These are phyloP conservation scores for Pterula multifida DNA, from an alignment of 1,284 basidiomycete genomes.

Conservation along the genomic window DNA sequence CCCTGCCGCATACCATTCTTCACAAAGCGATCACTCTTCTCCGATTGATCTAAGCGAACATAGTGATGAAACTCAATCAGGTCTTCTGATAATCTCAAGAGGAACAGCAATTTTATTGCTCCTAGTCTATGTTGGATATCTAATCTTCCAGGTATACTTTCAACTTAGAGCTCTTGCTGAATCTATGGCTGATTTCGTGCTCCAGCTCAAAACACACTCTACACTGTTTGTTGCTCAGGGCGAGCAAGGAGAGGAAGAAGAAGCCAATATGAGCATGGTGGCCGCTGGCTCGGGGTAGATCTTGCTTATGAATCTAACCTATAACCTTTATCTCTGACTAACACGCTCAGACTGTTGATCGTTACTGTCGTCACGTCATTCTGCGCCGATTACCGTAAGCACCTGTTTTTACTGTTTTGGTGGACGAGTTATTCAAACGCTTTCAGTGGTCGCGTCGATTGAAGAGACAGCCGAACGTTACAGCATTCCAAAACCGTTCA, in stretches of 20 bases:
- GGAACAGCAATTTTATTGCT: conserved; percentile 80
- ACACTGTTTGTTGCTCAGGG: conserved; percentile 32
- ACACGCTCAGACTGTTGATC: conserved; percentile 36
- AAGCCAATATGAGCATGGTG: conserved; percentile 54
- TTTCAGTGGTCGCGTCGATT: conserved; percentile 74
- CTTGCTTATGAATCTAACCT: background rate
- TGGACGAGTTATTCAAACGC: background rate
- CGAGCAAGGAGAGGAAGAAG: conserved; percentile 25
- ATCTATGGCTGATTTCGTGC: background rate
- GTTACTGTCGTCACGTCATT: conserved; percentile 79
- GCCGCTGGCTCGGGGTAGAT: conserved; percentile 50
- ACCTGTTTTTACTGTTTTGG: conserved; percentile 3
- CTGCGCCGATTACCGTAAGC: conserved; percentile 70
- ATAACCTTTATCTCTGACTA: background rate
- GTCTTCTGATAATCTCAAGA: conserved; percentile 69
- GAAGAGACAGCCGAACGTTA: conserved; percentile 79
- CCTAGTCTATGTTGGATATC: conserved; percentile 71
- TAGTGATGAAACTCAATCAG: conserved; percentile 22
- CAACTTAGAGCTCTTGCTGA: conserved; percentile 10
- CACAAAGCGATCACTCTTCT: conserved; percentile 18
- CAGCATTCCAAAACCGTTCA: conserved; percentile 73
- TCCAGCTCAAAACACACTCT: conserved; percentile 32
- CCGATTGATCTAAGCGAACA: background rate
- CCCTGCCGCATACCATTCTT: conserved; percentile 71
- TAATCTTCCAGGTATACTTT: conserved; percentile 71